Evolutionary conservation across 176 grass and related monocot species (phyloP).

Genomic region (Eleusine indica): DNA sequence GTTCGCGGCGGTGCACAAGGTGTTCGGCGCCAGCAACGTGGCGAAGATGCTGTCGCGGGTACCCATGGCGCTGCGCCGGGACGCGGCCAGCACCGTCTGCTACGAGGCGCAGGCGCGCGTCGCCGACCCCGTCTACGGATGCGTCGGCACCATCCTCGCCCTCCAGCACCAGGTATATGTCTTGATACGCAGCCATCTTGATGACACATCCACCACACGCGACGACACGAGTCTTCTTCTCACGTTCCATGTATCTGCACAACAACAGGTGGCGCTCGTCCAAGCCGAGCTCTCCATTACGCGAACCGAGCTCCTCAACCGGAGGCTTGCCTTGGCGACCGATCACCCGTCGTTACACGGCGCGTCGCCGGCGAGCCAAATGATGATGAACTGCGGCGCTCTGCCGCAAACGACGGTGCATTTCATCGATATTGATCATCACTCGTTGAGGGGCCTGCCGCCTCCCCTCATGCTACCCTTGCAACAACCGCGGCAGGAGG

Average conservation of each 20-base stretch:
- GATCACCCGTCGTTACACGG: conserved; percentile 51
- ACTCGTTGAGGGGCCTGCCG: conserved; percentile 27
- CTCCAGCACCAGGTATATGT: conserved; percentile 66
- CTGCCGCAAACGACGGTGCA: conserved; percentile 46
- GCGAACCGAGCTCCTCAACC: conserved; percentile 63
- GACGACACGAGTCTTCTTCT: not conserved
- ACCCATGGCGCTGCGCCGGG: conserved; percentile 48
- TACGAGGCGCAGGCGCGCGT: conserved; percentile 85
- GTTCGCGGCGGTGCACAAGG: conserved; percentile 72
- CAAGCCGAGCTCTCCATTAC: conserved; percentile 62
- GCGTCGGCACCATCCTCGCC: conserved; percentile 72
- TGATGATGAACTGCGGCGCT: conserved; percentile 48
- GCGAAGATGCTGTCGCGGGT: conserved; percentile 76
- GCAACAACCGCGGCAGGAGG: conserved; percentile 30
- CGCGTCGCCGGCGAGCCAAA: conserved; percentile 36
- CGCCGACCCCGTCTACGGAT: conserved; percentile 81
- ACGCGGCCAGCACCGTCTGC: conserved; percentile 64
- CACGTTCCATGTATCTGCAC: not conserved
- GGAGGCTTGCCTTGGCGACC: conserved; percentile 50
- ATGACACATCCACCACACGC: not conserved
- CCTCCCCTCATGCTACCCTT: conserved; percentile 29
- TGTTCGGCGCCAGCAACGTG: conserved; percentile 90
- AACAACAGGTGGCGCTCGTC: conserved; percentile 56
- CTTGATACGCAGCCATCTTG: not conserved
- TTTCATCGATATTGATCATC: conserved; percentile 48